Evolutionary conservation across 2,329 filamentous ascomycete genomes (phyloP).

Genomic region (Rhexocercosporidium sp.): DNA sequence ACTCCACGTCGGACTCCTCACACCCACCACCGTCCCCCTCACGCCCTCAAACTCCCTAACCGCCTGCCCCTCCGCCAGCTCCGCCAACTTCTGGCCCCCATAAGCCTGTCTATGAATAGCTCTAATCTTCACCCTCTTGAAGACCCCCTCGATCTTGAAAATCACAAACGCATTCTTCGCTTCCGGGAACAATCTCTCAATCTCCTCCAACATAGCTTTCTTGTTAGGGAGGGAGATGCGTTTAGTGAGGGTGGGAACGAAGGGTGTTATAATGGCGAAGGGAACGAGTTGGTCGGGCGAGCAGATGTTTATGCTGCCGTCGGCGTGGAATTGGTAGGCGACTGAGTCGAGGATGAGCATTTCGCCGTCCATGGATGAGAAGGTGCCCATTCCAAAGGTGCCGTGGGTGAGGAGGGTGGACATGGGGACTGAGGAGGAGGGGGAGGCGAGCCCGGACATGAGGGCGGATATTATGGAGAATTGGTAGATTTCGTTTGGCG

Average conservation of each 20-base stretch:
- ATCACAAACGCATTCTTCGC: conserved; percentile 40
- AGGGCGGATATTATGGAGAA: conserved; percentile 50
- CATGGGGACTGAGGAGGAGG: conserved; percentile 51
- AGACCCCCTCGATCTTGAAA: conserved; percentile 38
- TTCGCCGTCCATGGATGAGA: conserved; percentile 50
- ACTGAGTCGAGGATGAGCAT: conserved; percentile 48
- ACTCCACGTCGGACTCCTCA: conserved; percentile 37
- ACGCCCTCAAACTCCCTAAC: conserved; percentile 46
- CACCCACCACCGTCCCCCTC: conserved; percentile 49
- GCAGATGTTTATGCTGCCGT: conserved; percentile 44
- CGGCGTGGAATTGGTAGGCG: conserved; percentile 48
- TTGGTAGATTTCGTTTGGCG: conserved; percentile 44
- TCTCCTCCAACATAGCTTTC: conserved; percentile 17
- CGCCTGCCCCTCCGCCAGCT: conserved; percentile 47
- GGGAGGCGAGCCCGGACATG: conserved; percentile 48
- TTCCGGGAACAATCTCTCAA: conserved; percentile 29
- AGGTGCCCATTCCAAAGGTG: conserved; percentile 56
- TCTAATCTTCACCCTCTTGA: conserved; percentile 37
- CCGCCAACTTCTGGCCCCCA: conserved; percentile 39
- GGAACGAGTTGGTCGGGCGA: conserved; percentile 45
- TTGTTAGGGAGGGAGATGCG: conserved; percentile 32
- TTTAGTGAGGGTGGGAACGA: conserved; percentile 37
- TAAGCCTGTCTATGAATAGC: conserved; percentile 42
- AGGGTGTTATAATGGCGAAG: conserved; percentile 44
- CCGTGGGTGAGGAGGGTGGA: conserved; percentile 52